Evolutionary conservation across 192 early-diverging fungal species (phyloP).

Genomic region (Coemansia sp.): DNA sequence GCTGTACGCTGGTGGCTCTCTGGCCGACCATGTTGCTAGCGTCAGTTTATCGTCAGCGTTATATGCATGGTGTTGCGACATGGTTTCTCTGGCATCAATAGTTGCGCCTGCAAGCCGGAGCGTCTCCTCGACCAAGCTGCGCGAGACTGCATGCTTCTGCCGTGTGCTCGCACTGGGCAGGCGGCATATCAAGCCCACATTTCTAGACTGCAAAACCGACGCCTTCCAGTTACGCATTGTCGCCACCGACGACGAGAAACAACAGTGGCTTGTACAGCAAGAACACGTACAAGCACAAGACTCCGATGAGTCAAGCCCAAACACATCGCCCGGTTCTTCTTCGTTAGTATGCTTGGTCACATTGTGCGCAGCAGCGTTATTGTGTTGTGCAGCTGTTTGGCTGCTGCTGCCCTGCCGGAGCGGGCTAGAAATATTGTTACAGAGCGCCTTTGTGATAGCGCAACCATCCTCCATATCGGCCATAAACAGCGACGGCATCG

Average conservation of each 20-base stretch:
- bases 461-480: slow-evolving; percentile 12
- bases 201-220: slow-evolving; percentile 17
- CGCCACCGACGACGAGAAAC: slow-evolving; percentile 28
- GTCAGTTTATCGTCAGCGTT: too few species aligned
- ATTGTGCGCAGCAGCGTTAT: background rate
- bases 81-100: background rate
- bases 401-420: background rate
- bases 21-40: background rate
- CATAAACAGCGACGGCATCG: slow-evolving; percentile 47
- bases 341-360: background rate
- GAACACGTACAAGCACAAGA: slow-evolving; percentile 26
- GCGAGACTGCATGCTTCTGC: slow-evolving; percentile 1
- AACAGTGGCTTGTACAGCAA: slow-evolving; percentile 26
- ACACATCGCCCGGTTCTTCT: slow-evolving; percentile 44
- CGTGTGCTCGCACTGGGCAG: background rate
- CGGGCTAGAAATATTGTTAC: background rate
- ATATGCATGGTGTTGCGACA: background rate
- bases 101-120: slow-evolving; percentile 8
- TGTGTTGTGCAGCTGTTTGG: background rate
- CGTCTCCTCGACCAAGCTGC: slow-evolving; percentile 16
- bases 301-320: slow-evolving; percentile 21
- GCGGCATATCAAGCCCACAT: background rate
- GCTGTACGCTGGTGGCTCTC: slow-evolving; percentile 1
- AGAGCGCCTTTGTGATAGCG: background rate
- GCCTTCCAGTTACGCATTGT: slow-evolving; percentile 23